These are phyloP conservation scores for Nicotiana obtusifolia DNA, from an alignment of 257 asterid genomes.

Conservation along the genomic window DNA sequence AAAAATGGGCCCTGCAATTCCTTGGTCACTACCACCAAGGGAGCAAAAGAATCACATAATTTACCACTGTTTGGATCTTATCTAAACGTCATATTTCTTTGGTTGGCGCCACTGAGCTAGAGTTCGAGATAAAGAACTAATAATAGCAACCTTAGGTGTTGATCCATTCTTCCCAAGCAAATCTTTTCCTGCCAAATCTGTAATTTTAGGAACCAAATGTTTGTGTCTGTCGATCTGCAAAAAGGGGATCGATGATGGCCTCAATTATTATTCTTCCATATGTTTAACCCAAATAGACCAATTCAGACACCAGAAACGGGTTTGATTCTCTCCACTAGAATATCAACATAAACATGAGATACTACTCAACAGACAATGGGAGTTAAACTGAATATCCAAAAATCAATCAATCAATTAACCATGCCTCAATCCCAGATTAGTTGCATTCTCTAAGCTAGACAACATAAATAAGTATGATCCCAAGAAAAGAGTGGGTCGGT, in stretches of 20 bases:
- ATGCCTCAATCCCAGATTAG: not conserved
- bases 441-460: not conserved
- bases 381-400: not conserved
- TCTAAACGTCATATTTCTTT: slow-evolving; percentile 66
- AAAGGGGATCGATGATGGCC: not conserved
- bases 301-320: not conserved
- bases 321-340: not conserved
- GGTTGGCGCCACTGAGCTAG: slow-evolving; percentile 67
- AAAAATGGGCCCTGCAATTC: slow-evolving; percentile 20
- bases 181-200: slow-evolving; percentile 94
- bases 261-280: not conserved
- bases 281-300: not conserved
- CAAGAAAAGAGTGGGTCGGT: no score
- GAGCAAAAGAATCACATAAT: slow-evolving; percentile 33
- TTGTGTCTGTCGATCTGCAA: slow-evolving; percentile 90
- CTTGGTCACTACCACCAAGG: slow-evolving; percentile 6
- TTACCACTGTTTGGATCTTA: not conserved
- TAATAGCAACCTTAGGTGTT: slow-evolving; percentile 48
- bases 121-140: slow-evolving; percentile 57
- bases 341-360: not conserved
- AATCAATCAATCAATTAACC: not conserved
- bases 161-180: slow-evolving; percentile 73
- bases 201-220: slow-evolving; percentile 80
- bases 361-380: not conserved
- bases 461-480: no score